Evolutionary conservation across 352 stramenopile species (phyloP), one percentile per base, ranked within the genome.

Genomic region (Phytopythium litorale): DNA sequence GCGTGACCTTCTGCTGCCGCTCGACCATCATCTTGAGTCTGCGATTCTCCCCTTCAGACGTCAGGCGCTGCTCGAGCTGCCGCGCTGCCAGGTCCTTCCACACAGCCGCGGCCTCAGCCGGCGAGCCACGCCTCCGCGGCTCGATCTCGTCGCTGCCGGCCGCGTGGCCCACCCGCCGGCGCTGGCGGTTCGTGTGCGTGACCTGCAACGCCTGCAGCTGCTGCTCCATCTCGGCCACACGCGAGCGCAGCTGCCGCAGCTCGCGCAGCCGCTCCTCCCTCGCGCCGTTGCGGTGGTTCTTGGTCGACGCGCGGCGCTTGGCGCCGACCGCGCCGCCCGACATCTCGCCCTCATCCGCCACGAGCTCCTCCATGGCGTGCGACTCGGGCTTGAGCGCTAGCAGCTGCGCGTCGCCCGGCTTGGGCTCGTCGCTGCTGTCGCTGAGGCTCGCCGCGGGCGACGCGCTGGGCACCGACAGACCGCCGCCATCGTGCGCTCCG

Each of bases 211-310:
- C 37, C 12, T 48, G 30, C 28, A 63, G 35, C 30, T 56, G 46
- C 46, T 63, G 48, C 57, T 63, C 67, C 58, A 45, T 64, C 66
- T 32, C 65, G 53, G 38, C 63, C 55, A 12, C 54, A 46, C 66
- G 49, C 57, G 60, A 0, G 64, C 60, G 25, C 65, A 76, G 60
- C 65, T 52, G 21, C 62, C 43, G 23, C 21, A 79, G 63, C 70
- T 80, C 72, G 38, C 63, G 33, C 4, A 68, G 59, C 4, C 69
- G 72, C 70, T 73, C 59, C 59, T 80, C 69, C 0, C 72, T 60
- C 13, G 72, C 72, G 9, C 70, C 62, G 30, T 80, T 80, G 52
- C 64, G 69, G 52, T 80, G 65, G 64, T 73, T 78, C 13, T 63
- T 73, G 0, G 18, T 30, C 7, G 21, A 3, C 43, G 25, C 35